Conservation (phyloP, 2,329 filamentous ascomycete species). For the Exophiala dermatitidis region DNA sequence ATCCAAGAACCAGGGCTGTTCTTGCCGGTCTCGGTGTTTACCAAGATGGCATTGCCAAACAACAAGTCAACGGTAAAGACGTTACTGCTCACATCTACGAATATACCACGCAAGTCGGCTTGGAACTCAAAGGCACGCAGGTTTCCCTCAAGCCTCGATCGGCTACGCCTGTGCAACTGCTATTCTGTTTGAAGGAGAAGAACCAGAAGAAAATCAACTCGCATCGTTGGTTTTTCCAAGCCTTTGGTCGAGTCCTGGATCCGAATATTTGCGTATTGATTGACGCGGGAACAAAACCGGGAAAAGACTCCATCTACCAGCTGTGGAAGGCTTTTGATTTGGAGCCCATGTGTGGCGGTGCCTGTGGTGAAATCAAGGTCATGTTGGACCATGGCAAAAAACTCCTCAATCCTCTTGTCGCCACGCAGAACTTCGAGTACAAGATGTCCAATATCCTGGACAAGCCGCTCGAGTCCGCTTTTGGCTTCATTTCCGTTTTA, state of each 20-base stretch:
- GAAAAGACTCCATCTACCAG: constrained; percentile 91
- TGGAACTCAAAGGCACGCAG: constrained; percentile 83
- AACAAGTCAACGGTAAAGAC: constrained; percentile 92
- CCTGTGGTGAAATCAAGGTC: constrained; percentile 97
- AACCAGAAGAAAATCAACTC: constrained; percentile 99
- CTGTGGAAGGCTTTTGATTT: constrained; percentile 98
- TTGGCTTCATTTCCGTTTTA: constrained; percentile 94
- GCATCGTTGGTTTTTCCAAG: constrained; percentile 97
- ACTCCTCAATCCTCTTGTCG: constrained; percentile 85
- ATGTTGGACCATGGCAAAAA: constrained; percentile 86
- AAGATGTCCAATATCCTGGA: constrained; percentile 99
- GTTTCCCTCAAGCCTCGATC: constrained; percentile 76
- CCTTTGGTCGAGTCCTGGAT: constrained; percentile 83
- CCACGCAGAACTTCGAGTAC: constrained; percentile 98
- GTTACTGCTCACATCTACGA: constrained; percentile 98
- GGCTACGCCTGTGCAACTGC: constrained; percentile 84
- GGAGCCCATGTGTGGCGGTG: constrained; percentile 93
- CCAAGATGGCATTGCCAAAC: constrained; percentile 96
- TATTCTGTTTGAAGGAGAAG: constrained; percentile 98
- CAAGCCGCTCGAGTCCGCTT: constrained; percentile 93
- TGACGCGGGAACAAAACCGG: constrained; percentile 91
- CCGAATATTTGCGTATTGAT: constrained; percentile 96
- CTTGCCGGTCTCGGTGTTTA: constrained; percentile 92
- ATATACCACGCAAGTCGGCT: constrained; percentile 52
- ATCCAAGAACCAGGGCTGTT: constrained; percentile 79